Conservation (phyloP, 164 flowering plant species). For the Sedum album region DNA sequence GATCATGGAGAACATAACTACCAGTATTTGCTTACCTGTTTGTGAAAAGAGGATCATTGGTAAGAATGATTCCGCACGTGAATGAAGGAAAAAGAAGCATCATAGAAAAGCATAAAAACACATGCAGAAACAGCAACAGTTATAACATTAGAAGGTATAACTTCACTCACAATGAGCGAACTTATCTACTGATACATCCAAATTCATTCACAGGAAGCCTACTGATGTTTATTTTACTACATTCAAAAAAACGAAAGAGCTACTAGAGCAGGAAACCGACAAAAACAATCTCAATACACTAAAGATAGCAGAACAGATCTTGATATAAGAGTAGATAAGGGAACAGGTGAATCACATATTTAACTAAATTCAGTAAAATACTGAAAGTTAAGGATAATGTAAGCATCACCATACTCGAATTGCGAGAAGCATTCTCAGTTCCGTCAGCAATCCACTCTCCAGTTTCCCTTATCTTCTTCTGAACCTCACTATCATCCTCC, state of each 20-base stretch:
- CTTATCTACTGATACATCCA: too few species aligned
- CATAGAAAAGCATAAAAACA: slow-evolving; percentile 1
- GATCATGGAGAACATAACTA: slow-evolving; percentile 33
- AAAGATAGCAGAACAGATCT: too few species aligned
- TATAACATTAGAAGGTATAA: not conserved
- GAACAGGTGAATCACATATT: too few species aligned
- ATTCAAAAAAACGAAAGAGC: not conserved
- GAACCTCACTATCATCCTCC: slow-evolving; percentile 29
- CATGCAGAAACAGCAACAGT: not conserved
- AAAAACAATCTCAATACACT: not conserved
- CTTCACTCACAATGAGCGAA: too few species aligned
- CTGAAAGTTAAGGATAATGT: too few species aligned
- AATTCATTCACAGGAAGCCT: not conserved
- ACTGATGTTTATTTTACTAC: not conserved
- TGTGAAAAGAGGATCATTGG: not conserved
- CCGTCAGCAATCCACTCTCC: slow-evolving; percentile 37
- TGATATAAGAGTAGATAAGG: too few species aligned
- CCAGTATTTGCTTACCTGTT: slow-evolving; percentile 52
- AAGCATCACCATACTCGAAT: slow-evolving; percentile 28
- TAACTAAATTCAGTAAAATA: too few species aligned
- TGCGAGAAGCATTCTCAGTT: slow-evolving; percentile 23
- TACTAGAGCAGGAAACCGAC: not conserved
- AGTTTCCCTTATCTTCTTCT: slow-evolving; percentile 47
- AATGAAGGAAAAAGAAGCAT: too few species aligned
- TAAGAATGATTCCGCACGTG: not conserved